Evolutionary conservation across 768 basidiomycete genomes (phyloP), one percentile per base, ranked within the genome.

Genomic region (Lentinus tigrinus): DNA sequence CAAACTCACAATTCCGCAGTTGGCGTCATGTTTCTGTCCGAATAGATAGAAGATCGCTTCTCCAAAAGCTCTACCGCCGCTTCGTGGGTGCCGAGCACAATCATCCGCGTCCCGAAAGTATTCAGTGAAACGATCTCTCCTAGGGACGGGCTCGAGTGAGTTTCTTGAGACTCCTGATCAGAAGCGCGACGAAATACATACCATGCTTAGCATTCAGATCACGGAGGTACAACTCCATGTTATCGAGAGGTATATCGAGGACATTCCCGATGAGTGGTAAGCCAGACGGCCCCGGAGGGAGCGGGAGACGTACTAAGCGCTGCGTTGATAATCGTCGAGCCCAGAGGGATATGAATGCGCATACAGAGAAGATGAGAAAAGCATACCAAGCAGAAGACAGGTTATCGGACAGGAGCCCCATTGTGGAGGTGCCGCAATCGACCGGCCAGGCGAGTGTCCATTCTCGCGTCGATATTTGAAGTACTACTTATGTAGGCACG

Each of bases 21-120:
- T 23, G 52, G 9, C 16, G 51, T 40, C 3, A 9, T 17, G 3
- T 28, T 37, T 39, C 69, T 48, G 38, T 63, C 63, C 0, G 67
- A 68, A 38, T 64, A 66, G 27, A 57, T 62, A 17, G 52, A 38
- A 3, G 63, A 62, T n/a, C 63, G 54, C 47, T 66, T 68, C 52
- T 66, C 65, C 10, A 68, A 34, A 2, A 68, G 49, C 8, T 68
- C 67, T 1, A 47, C 21, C 7, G 56, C 59, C 0, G 60, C 52
- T 38, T 58, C 37, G 10, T 44, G 46, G 2, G 59, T 54, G 16
- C 60, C 63, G 3, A 66, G 19, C 1, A 68, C 23, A 17, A 66
- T 37, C 23, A 57, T 39, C n/a, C 54, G 47, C 24, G 49, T 56
- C 0, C 59, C 58, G 11, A 65, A 44, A 2, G 61, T 44, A 16